These are phyloP conservation scores for Ajuga reptans DNA, from an alignment of 305 asterid genomes.

Conservation along the genomic window DNA sequence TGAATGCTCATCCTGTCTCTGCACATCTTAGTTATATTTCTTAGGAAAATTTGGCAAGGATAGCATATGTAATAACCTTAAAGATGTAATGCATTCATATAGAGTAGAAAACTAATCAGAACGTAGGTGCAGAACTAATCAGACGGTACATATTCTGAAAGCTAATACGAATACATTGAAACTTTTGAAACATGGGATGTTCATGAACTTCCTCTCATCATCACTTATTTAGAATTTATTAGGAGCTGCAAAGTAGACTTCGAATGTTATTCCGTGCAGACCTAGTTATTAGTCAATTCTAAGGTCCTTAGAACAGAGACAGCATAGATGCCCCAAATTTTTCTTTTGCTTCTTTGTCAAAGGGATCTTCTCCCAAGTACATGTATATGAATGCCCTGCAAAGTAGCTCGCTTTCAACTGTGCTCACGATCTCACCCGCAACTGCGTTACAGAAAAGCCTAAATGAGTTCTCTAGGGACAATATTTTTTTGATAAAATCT, in stretches of 20 bases:
- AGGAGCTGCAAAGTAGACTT: slow-evolving; percentile 21
- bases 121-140: slow-evolving; percentile 13
- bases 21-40: neutral
- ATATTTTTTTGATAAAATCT: neutral
- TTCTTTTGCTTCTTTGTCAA: slow-evolving; percentile 72
- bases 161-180: slow-evolving; percentile 13
- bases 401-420: slow-evolving; percentile 57
- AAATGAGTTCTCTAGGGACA: neutral
- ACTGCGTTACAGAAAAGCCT: slow-evolving; percentile 38
- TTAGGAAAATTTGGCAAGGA: neutral
- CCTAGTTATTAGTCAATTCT: slow-evolving; percentile 17
- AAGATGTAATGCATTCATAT: slow-evolving; percentile 10
- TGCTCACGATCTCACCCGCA: slow-evolving; percentile 55
- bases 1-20: slow-evolving; percentile 7
- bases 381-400: slow-evolving; percentile 62
- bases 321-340: slow-evolving; percentile 57
- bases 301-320: slow-evolving; percentile 42
- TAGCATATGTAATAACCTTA: neutral
- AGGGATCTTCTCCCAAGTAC: slow-evolving; percentile 72
- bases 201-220: slow-evolving; percentile 4
- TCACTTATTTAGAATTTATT: slow-evolving; percentile 36
- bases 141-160: slow-evolving; percentile 12
- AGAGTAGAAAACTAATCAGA: neutral
- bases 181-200: neutral
- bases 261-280: slow-evolving; percentile 28